Evolutionary conservation across 179 eudicot species (phyloP), one percentile per base, ranked within the genome.

Genomic region (Monotropa hypopitys): DNA sequence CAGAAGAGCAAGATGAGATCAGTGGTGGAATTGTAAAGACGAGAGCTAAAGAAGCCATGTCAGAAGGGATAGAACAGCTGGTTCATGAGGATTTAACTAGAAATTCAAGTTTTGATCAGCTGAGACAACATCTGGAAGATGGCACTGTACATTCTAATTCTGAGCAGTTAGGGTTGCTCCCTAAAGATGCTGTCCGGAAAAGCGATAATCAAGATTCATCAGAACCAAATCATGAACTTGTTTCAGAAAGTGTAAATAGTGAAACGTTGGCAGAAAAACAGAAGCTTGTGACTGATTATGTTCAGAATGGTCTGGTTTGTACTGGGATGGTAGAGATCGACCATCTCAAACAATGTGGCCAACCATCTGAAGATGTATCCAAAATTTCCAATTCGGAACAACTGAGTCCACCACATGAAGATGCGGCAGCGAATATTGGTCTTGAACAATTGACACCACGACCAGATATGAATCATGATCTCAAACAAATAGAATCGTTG

Each of bases 261-360:
- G 76, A 78, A 50, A 75, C 71, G 50, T 35, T 73, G 71, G 80
- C 54, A 30, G 79, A 78, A 74, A 79, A 77, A 57, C 65, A 76
- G 56, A 72, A 47, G 12, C 30, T 28, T 49, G 81, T 23, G 63
- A 73, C 70, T 40, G 85, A 79, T 79, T 67, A 65, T 61, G 72
- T 73, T 51, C 76, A 72, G 43, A 81, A 81, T 73, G 72, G 42
- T 63, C 33, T 20, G 53, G 78, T n/a, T 68, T 80, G 78, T 57
- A 45, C 30, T 38, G 74, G 57, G 73, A 68, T 49, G 10, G 66
- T 57, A 18, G 78, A 79, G 21, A 30, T n/a, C 28, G 30, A 67
- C 53, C 42, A 50, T 81, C 43, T 77, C 43, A 84, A 80, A 76
- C 80, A 73, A 68, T 49, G 42, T 23, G 82, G 68, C 75, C 70